These are phyloP conservation scores for Cadophora luteo-olivacea DNA, from an alignment of 2,329 filamentous ascomycete species.

Conservation along the genomic window DNA sequence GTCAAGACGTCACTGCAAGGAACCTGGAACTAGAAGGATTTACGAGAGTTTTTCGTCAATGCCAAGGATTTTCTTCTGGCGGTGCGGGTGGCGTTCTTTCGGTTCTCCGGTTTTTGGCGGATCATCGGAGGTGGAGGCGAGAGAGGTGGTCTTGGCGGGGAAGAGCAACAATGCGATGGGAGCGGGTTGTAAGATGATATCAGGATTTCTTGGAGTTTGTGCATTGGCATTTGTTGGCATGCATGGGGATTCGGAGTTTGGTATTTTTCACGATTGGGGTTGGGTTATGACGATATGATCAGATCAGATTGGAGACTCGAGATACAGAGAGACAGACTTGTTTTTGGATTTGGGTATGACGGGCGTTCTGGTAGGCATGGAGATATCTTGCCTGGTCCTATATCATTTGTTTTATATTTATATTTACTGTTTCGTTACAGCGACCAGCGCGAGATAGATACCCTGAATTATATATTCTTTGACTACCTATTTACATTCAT, in stretches of 20 bases:
- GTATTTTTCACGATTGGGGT: no score
- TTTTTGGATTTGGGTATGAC: no score
- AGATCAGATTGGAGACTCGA: no score
- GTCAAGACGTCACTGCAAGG: constrained; percentile 7
- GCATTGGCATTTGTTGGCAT: neutral
- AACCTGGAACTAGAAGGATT: no score
- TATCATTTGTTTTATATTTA: neutral
- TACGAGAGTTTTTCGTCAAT: neutral
- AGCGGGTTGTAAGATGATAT: neutral
- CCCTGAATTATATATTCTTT: neutral
- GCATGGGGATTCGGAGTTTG: constrained; percentile 3
- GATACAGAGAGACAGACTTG: neutral
- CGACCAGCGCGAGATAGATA: neutral
- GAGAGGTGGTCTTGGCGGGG: neutral
- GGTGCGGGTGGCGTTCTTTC: no score
- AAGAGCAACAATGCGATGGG: no score
- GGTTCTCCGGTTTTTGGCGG: neutral
- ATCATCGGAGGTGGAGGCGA: neutral
- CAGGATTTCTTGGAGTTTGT: neutral
- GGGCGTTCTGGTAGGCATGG: neutral
- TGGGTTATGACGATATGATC: neutral
- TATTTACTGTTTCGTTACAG: neutral
- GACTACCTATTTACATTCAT: neutral
- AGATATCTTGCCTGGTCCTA: neutral
- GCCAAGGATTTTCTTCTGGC: neutral